Conservation (phyloP, 2,329 filamentous ascomycete genomes). For the Thielaviopsis euricoi region DNA sequence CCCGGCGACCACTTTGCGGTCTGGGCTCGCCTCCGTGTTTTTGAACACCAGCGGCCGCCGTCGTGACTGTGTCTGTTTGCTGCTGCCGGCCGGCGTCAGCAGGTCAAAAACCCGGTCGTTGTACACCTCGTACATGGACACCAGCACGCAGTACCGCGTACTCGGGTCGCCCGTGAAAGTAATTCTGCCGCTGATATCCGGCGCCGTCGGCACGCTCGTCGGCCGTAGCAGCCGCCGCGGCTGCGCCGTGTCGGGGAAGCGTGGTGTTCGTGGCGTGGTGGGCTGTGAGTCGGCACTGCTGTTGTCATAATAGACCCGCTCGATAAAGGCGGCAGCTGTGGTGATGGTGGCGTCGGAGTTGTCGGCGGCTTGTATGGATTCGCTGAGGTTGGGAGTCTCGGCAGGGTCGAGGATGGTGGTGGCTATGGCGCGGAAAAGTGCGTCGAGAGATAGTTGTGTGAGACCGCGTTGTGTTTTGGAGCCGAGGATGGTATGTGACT, state of each 20-base stretch:
- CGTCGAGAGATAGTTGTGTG: conserved; percentile 79
- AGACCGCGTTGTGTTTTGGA: conserved; percentile 74
- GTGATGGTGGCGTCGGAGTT: conserved; percentile 65
- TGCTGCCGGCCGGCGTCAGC: conserved; percentile 41
- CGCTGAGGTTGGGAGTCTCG: conserved; percentile 44
- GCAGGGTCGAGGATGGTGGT: conserved; percentile 50
- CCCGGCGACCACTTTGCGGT: conserved; percentile 88
- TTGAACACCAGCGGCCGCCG: conserved; percentile 85
- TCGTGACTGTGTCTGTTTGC: conserved; percentile 19
- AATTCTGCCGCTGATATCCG: conserved; percentile 59
- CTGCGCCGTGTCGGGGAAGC: conserved; percentile 33
- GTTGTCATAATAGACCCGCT: conserved; percentile 48
- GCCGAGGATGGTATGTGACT: conserved; percentile 94
- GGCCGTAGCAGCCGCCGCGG: conserved; percentile 43
- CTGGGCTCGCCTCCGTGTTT: conserved; percentile 69
- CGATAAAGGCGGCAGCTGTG: conserved; percentile 60
- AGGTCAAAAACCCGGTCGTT: conserved; percentile 97
- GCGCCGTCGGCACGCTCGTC: conserved; percentile 54
- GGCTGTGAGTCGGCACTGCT: conserved; percentile 42
- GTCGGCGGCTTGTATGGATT: conserved; percentile 62
- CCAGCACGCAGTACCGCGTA: conserved; percentile 69
- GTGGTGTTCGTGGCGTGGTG: conserved; percentile 49
- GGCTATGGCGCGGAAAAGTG: conserved; percentile 70
- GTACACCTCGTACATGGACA: conserved; percentile 99
- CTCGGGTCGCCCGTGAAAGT: conserved; percentile 42